These are phyloP conservation scores for Colletotrichum simmondsii DNA, from an alignment of 2,329 filamentous ascomycete genomes.

Conservation along the genomic window DNA sequence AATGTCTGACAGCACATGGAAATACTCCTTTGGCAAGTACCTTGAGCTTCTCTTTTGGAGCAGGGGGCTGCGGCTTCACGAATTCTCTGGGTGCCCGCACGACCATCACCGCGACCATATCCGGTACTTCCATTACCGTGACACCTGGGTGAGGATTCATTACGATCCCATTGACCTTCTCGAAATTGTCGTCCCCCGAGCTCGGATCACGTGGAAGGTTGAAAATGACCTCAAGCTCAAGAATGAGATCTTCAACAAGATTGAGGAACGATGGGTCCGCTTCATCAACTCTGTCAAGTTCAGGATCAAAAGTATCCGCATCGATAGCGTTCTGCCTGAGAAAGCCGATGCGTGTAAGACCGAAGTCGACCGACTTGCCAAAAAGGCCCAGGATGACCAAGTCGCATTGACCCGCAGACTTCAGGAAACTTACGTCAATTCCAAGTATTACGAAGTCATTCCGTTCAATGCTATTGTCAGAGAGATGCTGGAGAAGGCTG, in stretches of 20 bases:
- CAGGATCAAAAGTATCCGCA: conserved; percentile 87
- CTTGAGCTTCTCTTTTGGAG: conserved; percentile 98
- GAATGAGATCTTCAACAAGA: conserved; percentile 87
- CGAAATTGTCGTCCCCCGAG: conserved; percentile 91
- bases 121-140: conserved; percentile 89
- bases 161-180: conserved; percentile 93
- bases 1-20: conserved; percentile 96
- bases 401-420: conserved; percentile 78
- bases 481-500: conserved; percentile 90
- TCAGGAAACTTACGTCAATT: conserved; percentile 91
- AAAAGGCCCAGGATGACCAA: conserved; percentile 87
- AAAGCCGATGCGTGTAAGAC: conserved; percentile 84
- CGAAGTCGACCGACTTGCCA: conserved; percentile 82
- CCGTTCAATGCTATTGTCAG: conserved; percentile 90
- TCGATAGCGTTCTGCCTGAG: conserved; percentile 90
- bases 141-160: conserved; percentile 87
- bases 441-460: conserved; percentile 96
- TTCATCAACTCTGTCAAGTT: conserved; percentile 91
- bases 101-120: conserved; percentile 94
- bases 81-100: conserved; percentile 81
- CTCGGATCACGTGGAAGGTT: conserved; percentile 96
- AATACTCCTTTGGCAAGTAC: conserved; percentile 98
- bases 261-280: conserved; percentile 82
- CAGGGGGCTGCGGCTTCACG: conserved; percentile 78
- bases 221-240: conserved; percentile 92